phyloP scores from a whole-genome alignment of 139 green algal genomes.

The Chlamydomonas schloesseri region DNA sequence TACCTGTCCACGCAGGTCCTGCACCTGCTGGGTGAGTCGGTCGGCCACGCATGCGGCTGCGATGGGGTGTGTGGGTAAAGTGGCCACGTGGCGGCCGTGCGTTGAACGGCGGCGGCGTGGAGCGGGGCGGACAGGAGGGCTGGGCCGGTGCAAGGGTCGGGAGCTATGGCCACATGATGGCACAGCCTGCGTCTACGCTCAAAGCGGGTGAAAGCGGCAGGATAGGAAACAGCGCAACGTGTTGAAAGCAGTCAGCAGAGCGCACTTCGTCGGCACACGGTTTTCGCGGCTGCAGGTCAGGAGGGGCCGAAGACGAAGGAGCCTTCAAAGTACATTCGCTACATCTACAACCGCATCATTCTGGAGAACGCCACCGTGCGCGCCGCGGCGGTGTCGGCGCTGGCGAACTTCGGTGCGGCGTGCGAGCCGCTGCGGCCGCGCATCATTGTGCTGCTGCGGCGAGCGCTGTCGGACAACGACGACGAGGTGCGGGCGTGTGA shows the following conservation, averaged over 20 bases:
- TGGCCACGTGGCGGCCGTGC: too few species aligned
- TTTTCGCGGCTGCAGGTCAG: conserved; percentile 29
- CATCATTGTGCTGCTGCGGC: conserved; percentile 90
- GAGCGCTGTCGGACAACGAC: conserved; percentile 96
- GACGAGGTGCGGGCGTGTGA: conserved; percentile 84
- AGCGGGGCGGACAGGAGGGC: too few species aligned
- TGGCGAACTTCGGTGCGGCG: conserved; percentile 90
- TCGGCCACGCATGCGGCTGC: background rate
- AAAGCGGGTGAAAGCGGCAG: too few species aligned
- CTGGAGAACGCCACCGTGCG: conserved; percentile 99
- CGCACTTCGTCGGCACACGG: too few species aligned
- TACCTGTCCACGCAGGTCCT: conserved; percentile 96
- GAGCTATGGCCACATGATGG: too few species aligned
- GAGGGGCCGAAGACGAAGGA: conserved; percentile 75
- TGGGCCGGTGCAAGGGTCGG: too few species aligned
- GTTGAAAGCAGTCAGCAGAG: too few species aligned
- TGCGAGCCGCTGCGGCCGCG: conserved; percentile 76
- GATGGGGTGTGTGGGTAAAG: background rate
- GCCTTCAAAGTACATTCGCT: conserved; percentile 91
- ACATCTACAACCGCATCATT: conserved; percentile 99
- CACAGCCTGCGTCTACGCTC: too few species aligned
- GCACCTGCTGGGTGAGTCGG: conserved; percentile 86
- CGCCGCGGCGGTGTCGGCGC: conserved; percentile 89
- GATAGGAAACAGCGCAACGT: too few species aligned
- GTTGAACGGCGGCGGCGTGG: too few species aligned